phyloP scores from a whole-genome alignment of 1,284 basidiomycete species.

The Hemileia vastatrix region DNA sequence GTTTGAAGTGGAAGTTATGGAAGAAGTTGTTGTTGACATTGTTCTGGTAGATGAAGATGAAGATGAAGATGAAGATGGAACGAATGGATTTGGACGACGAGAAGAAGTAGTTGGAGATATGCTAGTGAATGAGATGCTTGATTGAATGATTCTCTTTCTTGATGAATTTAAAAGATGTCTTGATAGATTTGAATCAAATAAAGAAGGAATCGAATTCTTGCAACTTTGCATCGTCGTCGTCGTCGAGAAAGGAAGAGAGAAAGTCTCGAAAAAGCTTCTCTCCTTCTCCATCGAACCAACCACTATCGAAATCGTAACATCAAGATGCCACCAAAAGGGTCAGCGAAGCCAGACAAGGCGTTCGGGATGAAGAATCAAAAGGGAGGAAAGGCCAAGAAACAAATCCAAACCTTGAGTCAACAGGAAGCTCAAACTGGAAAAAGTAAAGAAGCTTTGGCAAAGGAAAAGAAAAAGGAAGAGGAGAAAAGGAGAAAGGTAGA shows the following conservation, averaged over 20 bases:
- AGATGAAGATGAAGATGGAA: not conserved
- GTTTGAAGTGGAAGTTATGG: not conserved
- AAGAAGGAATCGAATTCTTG: not conserved
- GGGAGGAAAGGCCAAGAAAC: slow-evolving; percentile 80
- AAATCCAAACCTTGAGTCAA: slow-evolving; percentile 67
- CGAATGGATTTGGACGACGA: not conserved
- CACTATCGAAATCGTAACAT: not conserved
- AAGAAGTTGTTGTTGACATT: too few species aligned
- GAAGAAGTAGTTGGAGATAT: not conserved
- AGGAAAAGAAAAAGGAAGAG: slow-evolving; percentile 58
- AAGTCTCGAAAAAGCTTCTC: too few species aligned
- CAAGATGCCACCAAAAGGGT: slow-evolving; percentile 40
- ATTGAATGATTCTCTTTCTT: not conserved
- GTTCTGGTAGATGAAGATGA: too few species aligned
- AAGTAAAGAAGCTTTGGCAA: slow-evolving; percentile 55
- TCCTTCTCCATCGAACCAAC: not conserved
- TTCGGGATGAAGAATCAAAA: slow-evolving; percentile 93
- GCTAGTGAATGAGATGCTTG: not conserved
- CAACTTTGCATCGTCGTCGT: too few species aligned
- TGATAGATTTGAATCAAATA: not conserved
- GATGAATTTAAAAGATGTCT: not conserved
- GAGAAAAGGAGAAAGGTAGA: slow-evolving; percentile 78
- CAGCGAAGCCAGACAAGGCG: slow-evolving; percentile 50
- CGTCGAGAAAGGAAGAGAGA: too few species aligned
- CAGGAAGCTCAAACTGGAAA: slow-evolving; percentile 61